Evolutionary conservation across 345 rosid species (phyloP).

Genomic region (Hibiscus mutabilis): DNA sequence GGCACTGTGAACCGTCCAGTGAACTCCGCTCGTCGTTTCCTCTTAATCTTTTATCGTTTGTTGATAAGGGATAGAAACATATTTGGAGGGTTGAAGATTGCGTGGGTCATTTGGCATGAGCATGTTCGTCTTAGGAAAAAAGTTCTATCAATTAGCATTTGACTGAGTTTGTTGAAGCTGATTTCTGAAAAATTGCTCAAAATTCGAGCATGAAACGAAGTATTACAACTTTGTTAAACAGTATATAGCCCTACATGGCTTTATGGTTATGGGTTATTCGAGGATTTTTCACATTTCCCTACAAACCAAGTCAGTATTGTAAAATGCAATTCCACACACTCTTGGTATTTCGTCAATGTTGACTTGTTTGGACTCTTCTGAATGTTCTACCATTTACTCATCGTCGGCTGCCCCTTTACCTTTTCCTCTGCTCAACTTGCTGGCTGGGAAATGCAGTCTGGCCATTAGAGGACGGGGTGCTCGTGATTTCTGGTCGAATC

Average conservation of each 20-base stretch:
- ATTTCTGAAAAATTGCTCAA: slow-evolving; percentile 4
- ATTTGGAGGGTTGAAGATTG: not conserved
- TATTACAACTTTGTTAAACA: not conserved
- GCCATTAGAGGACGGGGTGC: slow-evolving; percentile 80
- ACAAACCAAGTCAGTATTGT: slow-evolving; percentile 2
- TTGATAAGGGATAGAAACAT: no score
- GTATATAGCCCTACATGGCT: not conserved
- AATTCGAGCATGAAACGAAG: slow-evolving; percentile 8
- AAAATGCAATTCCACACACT: not conserved
- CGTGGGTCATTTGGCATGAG: not conserved
- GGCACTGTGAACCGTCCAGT: not conserved
- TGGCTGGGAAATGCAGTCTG: slow-evolving; percentile 67
- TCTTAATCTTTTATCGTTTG: not conserved
- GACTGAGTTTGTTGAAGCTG: not conserved
- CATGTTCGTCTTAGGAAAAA: not conserved
- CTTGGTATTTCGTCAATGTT: slow-evolving; percentile 1
- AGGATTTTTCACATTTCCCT: not conserved
- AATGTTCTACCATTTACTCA: not conserved
- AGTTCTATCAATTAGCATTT: not conserved
- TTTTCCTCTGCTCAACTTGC: slow-evolving; percentile 36
- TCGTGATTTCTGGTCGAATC: slow-evolving; percentile 61
- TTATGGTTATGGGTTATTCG: not conserved
- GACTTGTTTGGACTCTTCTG: slow-evolving; percentile 2
- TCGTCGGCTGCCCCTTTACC: not conserved
- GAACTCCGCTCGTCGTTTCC: not conserved